Base-by-base conservation (phyloP, 1,284 basidiomycete species). In the Trichosporon sp. region DNA sequence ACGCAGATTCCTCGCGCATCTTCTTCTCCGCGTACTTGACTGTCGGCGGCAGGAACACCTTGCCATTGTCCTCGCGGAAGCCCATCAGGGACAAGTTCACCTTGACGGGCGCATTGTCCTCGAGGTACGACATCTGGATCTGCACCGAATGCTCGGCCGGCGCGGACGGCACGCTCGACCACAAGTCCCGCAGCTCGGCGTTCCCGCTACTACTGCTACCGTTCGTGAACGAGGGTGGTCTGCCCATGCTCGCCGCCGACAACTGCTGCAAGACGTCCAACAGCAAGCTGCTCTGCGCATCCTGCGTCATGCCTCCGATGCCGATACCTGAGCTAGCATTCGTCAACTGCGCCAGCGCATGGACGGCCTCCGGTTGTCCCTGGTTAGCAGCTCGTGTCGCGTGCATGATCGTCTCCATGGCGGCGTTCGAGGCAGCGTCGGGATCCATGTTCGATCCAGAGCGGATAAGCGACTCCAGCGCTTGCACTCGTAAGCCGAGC, bases 71-170 rank as follows among this genome's bases (percentile, higher is more conserved):
- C 78, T 96, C 94, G 70, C 94, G 87, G 82, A 96, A 96, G 1
- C 94, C 94, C 61, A 93, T 92, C 37, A 96, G 90, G 64, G 95
- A 93, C 19, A 99, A 88, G 85, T 98, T 98, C 81, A 98, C 88
- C 86, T 98, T 98, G 75, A 91, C 86, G 7, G 89, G 87, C 82
- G 88, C 89, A 0, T 88, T 83, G 83, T 98, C 95, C 40, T 90
- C 89, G 81, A 96, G 93, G 88, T 90, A 96, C 0, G 92, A 89
- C 1, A 91, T 90, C 10, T 77, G 71, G 12, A 80, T 72, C 38
- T 77, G 77, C 1, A 77, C 72, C 5, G 72, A 71, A 11, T 76
- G 76, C 31, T 80, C 78, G 1, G 73, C 63, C 16, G 75, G 65
- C 1, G 78, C 79, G 2, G 68, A 56, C 0, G 82, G 79, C 0